Base-by-base conservation (phyloP, 495 filamentous ascomycete genomes). In the Xylaria curta region DNA sequence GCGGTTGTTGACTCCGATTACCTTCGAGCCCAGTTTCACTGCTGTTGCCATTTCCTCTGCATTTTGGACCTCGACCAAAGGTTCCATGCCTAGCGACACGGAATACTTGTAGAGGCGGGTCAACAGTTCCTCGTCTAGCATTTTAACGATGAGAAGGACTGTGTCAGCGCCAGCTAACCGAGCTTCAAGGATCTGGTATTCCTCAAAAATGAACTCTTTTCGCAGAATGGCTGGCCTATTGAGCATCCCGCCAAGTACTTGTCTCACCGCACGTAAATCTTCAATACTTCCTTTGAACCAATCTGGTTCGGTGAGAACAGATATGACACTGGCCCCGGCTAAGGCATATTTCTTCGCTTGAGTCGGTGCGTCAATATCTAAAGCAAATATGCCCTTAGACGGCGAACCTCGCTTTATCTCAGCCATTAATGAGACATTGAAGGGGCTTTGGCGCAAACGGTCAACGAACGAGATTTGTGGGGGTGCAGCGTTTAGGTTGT, bases 251-350 rank as follows among this genome's bases (percentile, higher is more conserved):
- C 94, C 90, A 19, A 99, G 84, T 54, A 92, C 93, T 79, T 94
- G 93, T 15, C 96, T 90, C 36, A 97, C 96, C 66, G 91, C 89
- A 58, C 94, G 91, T 46, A 99, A 84, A 78, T 99, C 96, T 66
- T 99, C 96, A 65, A 98, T 93, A 73, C 91, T 95, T 38, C 96
- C 96, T 81, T 98, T 98, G 84, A 99, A 99, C 94, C 94, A 99
- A 75, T 98, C 91, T 0, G 96, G 96, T 81, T 99, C 96, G 0
- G 96, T 99, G 66, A 99, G 89, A 15, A 99, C 97, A 13, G 95
- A 98, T 75, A 99, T 98, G 38, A 97, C 92, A 74, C 95, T 97
- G 33, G 96, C 97, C 26, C 96, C 97, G 17, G 97, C 94, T 9
- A 94, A 87, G 15, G 97, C 97, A 79, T 99, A 99, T 72, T 91